These are phyloP conservation scores for Suhomyces atakaporum DNA, from an alignment of 1,139 yeast species.

Conservation along the genomic window DNA sequence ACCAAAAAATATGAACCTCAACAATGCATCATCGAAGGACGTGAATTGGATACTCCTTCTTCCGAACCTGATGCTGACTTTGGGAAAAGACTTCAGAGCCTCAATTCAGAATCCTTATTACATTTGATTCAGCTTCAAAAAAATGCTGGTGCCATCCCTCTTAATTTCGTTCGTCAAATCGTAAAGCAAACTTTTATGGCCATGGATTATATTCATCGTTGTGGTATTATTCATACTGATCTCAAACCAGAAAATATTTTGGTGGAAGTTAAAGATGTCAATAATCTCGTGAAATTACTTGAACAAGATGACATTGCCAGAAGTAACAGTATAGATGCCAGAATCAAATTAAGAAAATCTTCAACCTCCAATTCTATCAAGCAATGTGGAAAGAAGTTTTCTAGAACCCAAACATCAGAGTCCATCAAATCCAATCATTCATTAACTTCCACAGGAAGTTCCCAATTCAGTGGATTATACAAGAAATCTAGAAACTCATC, in stretches of 20 bases:
- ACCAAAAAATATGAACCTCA: conserved; percentile 5
- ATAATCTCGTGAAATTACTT: conserved; percentile 59
- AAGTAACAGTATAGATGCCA: conserved; percentile 10
- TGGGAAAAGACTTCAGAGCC: conserved; percentile 12
- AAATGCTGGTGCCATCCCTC: conserved; percentile 63
- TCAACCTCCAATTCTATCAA: conserved; percentile 4
- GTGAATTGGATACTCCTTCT: conserved; percentile 5
- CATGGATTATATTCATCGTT: conserved; percentile 77
- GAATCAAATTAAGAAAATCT: conserved; percentile 5
- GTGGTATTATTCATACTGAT: conserved; percentile 93
- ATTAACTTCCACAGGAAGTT: conserved; percentile 9
- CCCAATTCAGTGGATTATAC: conserved; percentile 18
- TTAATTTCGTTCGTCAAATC: conserved; percentile 74
- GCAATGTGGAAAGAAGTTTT: conserved; percentile 2
- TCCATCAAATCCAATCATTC: conserved; percentile 10
- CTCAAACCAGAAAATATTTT: conserved; percentile 89
- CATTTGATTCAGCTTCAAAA: conserved; percentile 16
- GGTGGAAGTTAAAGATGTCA: conserved; percentile 77
- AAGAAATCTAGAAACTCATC: conserved; percentile 28
- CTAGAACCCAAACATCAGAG: conserved; percentile 8
- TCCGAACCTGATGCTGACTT: conserved; percentile 7
- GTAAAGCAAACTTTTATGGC: conserved; percentile 77
- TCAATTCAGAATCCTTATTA: conserved; percentile 17
- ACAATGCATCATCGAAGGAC: conserved; percentile 5
- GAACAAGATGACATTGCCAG: conserved; percentile 48